Conservation (phyloP, 495 filamentous ascomycete genomes). For the Penicillium dipodomyicola region DNA sequence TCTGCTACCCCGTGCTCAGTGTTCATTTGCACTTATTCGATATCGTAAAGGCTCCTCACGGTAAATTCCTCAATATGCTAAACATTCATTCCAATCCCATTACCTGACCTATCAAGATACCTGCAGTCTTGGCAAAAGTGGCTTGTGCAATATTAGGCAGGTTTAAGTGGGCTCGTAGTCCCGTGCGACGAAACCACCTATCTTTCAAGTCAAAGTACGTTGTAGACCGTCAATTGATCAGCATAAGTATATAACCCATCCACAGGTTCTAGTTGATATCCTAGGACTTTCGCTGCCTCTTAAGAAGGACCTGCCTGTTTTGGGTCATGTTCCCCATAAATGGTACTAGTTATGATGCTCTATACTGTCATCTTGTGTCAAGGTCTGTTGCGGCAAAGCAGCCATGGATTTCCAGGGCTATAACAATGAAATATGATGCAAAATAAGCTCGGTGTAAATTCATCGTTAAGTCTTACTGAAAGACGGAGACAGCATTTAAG, state of each 20-base stretch:
- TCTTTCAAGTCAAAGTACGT: neutral
- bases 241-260: neutral
- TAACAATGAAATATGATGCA: neutral
- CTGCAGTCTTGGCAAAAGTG: conserved; percentile 17
- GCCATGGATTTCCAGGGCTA: neutral
- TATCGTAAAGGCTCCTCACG: neutral
- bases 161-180: conserved; percentile 23
- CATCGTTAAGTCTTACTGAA: neutral
- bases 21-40: neutral
- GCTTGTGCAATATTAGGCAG: conserved; percentile 20
- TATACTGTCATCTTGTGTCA: neutral
- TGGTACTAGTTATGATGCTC: neutral
- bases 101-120: conserved; percentile 8
- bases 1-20: neutral
- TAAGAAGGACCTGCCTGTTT: neutral
- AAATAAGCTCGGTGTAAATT: neutral
- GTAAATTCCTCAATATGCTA: neutral
- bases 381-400: neutral
- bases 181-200: conserved; percentile 21
- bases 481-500: neutral
- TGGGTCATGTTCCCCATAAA: neutral
- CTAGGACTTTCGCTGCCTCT: neutral
- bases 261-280: neutral
- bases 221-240: neutral
- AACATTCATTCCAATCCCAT: neutral